phyloP scores from a whole-genome alignment of 2,329 filamentous ascomycete species.

The Sclerotinia nivalis region DNA sequence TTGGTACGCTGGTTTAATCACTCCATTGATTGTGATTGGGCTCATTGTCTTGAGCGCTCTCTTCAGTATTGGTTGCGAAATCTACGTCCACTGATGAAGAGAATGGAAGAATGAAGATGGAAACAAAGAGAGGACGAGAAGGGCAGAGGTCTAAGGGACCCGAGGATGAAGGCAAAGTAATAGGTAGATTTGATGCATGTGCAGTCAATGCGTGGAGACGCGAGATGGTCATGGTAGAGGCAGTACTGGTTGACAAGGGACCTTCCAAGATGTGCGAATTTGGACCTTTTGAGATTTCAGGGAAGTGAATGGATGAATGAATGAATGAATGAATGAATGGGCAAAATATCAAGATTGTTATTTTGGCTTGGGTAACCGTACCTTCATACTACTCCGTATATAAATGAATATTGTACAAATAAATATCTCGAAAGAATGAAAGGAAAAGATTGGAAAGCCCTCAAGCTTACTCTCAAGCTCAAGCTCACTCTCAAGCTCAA shows the following conservation, averaged over 20 bases:
- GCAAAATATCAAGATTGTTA: too few relatives aligned
- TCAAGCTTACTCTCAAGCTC: not conserved
- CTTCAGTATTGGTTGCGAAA: accelerated
- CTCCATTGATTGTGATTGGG: too few relatives aligned
- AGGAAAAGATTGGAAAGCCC: not conserved
- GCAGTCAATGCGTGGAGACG: not conserved
- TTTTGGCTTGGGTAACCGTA: too few relatives aligned
- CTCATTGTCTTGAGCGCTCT: accelerated
- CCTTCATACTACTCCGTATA: not conserved
- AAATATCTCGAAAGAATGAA: not conserved
- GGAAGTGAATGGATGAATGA: not conserved
- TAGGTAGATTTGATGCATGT: not conserved
- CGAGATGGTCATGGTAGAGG: not conserved
- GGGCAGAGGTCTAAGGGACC: not conserved
- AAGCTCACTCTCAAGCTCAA: too few relatives aligned
- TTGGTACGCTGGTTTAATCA: too few relatives aligned
- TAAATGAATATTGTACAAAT: not conserved
- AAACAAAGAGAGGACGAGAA: not conserved
- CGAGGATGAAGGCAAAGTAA: not conserved
- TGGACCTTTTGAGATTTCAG: not conserved
- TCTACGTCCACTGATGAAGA: not conserved
- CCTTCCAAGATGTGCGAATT: not conserved
- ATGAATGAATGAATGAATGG: too few relatives aligned
- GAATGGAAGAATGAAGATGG: not conserved
- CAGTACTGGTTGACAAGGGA: not conserved